Conservation (phyloP, 345 rosid species). For the Acer saccharum region DNA sequence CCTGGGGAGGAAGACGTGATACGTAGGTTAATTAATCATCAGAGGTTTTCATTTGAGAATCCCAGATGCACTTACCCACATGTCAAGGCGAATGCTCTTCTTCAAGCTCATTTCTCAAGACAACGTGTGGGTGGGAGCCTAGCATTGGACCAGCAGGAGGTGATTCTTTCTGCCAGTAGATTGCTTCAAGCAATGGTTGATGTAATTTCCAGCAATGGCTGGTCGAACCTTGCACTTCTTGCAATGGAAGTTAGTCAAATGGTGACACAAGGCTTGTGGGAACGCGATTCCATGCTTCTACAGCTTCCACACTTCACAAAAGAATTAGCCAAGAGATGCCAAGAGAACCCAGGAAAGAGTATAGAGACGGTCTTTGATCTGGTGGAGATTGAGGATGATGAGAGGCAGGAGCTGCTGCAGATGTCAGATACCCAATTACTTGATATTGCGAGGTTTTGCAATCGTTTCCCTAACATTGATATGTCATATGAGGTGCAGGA, state of each 20-base stretch:
- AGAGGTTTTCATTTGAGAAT: conserved; percentile 86
- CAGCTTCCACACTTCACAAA: conserved; percentile 92
- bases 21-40: conserved; percentile 77
- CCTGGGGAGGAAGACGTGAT: conserved; percentile 90
- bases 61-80: conserved; percentile 77
- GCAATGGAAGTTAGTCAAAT: conserved; percentile 95
- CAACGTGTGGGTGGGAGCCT: conserved; percentile 71
- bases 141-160: conserved; percentile 80
- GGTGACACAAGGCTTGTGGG: conserved; percentile 98
- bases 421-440: conserved; percentile 65
- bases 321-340: conserved; percentile 79
- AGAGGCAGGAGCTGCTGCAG: conserved; percentile 73
- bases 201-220: conserved; percentile 87
- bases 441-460: conserved; percentile 89
- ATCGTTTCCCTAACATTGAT: conserved; percentile 83
- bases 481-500: conserved; percentile 65
- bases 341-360: conserved; percentile 75
- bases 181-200: conserved; percentile 91
- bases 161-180: conserved; percentile 67
- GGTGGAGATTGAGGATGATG: conserved; percentile 90
- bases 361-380: conserved; percentile 83
- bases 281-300: conserved; percentile 86
- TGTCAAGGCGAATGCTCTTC: conserved; percentile 85
- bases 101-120: conserved; percentile 94
- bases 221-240: conserved; percentile 87